Evolutionary conservation across 495 filamentous ascomycete genomes (phyloP), one percentile per base, ranked within the genome.

Genomic region (Wilcoxina mikolae): DNA sequence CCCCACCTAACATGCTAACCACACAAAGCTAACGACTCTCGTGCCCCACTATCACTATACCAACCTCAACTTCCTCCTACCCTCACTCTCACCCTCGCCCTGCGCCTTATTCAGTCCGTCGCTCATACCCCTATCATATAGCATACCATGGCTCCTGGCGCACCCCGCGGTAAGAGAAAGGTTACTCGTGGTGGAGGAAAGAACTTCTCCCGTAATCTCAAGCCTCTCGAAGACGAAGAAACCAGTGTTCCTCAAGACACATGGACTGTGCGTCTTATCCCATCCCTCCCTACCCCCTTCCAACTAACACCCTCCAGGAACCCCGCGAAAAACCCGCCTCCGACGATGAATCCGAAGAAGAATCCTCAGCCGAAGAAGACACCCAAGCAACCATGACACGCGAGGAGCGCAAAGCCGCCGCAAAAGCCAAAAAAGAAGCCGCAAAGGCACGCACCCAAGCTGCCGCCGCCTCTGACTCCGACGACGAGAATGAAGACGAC

Each of bases 121-220:
- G n/a, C n/a, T n/a, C n/a, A n/a, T n/a, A n/a, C n/a, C n/a, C n/a
- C n/a, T n/a, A n/a, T n/a, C n/a, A n/a, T n/a, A n/a, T n/a, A n/a
- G n/a, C 31, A 35, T 49, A 70, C 58, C 55, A 88, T 87, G 82
- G 73, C 81, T 64, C 72, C 77, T 61, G 74, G 81, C 58, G 75
- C 68, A 65, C 64, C 67, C 60, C 87, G 84, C 59, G 86, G 87
- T 69, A 98, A 95, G 72, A 82, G 78, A 70, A 98, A 98, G 73
- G 87, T 83, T 56, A 84, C 82, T 53, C 78, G 91, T 71, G 91
- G 91, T 74, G 87, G 89, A 53, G 91, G 90, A 60, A 94, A 95
- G 71, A 81, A 93, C 57, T 96, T 88, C 76, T 94, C 89, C 56
- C 81, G 83, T 35, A 82, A 95, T 66, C 78, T 95, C 10, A 79